Evolutionary conservation across 164 flowering plant species (phyloP), one percentile per base, ranked within the genome.

Genomic region (Umbilicus rupestris): DNA sequence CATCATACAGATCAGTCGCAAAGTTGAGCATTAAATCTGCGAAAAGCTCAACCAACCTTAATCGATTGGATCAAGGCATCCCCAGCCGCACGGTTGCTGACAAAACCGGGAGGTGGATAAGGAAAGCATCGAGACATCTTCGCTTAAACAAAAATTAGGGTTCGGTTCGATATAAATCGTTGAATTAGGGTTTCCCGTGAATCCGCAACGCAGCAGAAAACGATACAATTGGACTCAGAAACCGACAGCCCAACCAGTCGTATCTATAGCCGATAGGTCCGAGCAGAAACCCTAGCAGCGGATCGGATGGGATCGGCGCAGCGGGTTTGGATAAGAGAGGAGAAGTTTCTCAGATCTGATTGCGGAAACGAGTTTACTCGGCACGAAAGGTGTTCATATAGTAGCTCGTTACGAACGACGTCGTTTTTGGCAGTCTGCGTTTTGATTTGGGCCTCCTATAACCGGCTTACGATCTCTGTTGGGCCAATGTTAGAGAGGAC

Each of bases 111-210:
- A 63, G 80, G 82, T 62, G 78, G 84, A 64, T 67, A 82, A 7
- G 85, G 82, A 70, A 78, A 83, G 72, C 85, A 83, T 57, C 89
- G 81, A 66, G 89, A 79, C 89, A 85, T 84, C 66, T 10, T 66
- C 10, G 3, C 45, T 64, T 1, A 2, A 41, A 7, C 1, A 55
- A 10, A 24, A 20, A 28, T 24, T 9, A 12, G 17, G 33, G 60
- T 26, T 26, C 17, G 12, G 60, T 55, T 49, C 3, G 55, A 49
- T 49, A 28, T 2, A 55, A 50, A 20, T 20, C 28, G 57, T 20
- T 12, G 28, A 50, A 55, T 26, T 55, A 55, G 60, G 60, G 60
- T 55, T 55, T 55, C 60, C 33, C 60, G 60, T 55, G 14, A 26
- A 12, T 55, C 60, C 17, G 33, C 28, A 22, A 50, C 28, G 57